Evolutionary conservation across 768 basidiomycete species (phyloP).

Genomic region (Lactifluus pinguis): DNA sequence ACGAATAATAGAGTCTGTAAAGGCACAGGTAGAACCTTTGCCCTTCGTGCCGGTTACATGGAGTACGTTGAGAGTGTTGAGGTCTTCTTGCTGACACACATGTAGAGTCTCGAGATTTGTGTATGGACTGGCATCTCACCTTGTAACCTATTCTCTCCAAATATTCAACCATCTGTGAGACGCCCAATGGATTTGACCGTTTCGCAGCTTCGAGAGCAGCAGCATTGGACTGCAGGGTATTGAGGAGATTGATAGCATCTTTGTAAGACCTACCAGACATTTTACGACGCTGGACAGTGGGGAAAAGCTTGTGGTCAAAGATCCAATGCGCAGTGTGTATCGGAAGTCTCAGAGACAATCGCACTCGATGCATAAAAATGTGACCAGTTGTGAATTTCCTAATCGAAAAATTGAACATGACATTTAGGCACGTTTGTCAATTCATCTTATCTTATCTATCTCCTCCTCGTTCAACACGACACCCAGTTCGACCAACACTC

Average conservation of each 20-base stretch:
- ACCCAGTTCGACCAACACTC: background rate
- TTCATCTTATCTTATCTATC: background rate
- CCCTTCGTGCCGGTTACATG: constrained; percentile 98
- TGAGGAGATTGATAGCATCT: constrained; percentile 65
- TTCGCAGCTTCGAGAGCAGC: constrained; percentile 81
- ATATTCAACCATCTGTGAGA: constrained; percentile 89
- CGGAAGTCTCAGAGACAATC: background rate
- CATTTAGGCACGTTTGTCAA: background rate
- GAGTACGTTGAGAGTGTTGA: constrained; percentile 85
- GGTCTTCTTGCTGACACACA: constrained; percentile 54
- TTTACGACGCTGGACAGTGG: constrained; percentile 20
- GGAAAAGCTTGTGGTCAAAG: background rate
- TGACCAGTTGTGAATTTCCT: background rate
- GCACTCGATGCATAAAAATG: constrained; percentile 6
- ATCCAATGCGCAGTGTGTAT: background rate
- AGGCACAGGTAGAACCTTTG: constrained; percentile 95
- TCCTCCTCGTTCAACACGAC: background rate
- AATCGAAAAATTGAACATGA: background rate
- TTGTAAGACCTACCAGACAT: constrained; percentile 64
- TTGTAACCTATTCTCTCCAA: constrained; percentile 77
- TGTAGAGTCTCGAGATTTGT: constrained; percentile 13
- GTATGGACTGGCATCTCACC: constrained; percentile 37
- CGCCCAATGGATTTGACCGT: constrained; percentile 47
- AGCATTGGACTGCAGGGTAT: constrained; percentile 86
- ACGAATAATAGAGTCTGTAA: constrained; percentile 80